Base-by-base conservation (phyloP, 192 early-diverging fungal species). In the Backusella psychrophila region DNA sequence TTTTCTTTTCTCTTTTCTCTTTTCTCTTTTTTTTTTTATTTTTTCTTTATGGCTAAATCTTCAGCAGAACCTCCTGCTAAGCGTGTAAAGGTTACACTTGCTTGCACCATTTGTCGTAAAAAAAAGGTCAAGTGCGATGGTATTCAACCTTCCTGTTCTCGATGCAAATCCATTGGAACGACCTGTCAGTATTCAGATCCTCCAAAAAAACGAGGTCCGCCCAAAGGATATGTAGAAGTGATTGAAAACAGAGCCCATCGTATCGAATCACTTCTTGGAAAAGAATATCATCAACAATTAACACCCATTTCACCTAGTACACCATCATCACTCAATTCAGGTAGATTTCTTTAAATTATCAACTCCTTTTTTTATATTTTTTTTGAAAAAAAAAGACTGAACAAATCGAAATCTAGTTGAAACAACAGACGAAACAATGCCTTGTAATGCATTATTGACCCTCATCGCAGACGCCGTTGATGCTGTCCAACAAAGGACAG, bases 71-170 rank as follows among this genome's bases (percentile, higher is more conserved):
- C 49, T 11, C 41, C 56, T 23, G 19, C 39, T 23, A 79, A 75
- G 59, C 73, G 82, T 44, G 46, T 80, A 36, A 83, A 83, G 68
- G 82, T 83, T 12, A 83, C 77, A 6, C 44, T 83, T 33, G 82
- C 82, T 34, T 83, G 82, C 53, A 68, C 49, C 11, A 44, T 77
- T 21, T 96, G 94, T 80, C 84, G 93, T 68, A 89, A 89, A 66
- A 94, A 94, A 75, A 96, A 96, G 78, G 92, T 93, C 75, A 93
- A 93, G 70, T 96, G 94, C 78, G 90, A 96, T 79, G 93, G 92
- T 46, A 77, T 85, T 31, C 89, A 87, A 42, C 91, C 82, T 34
- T 35, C 49, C 29, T 96, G 94, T 68, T 90, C 88, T 29, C 89
- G 93, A 84, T 96, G 94, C 74, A 83, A 81, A 70, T 86, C 88